A percentile compares a stretch with the other conserved stretches of the same genome.
These are phyloP conservation scores for Hymenoscyphus albidus DNA, from an alignment of 2,329 filamentous ascomycete species.

Conservation along the genomic window DNA sequence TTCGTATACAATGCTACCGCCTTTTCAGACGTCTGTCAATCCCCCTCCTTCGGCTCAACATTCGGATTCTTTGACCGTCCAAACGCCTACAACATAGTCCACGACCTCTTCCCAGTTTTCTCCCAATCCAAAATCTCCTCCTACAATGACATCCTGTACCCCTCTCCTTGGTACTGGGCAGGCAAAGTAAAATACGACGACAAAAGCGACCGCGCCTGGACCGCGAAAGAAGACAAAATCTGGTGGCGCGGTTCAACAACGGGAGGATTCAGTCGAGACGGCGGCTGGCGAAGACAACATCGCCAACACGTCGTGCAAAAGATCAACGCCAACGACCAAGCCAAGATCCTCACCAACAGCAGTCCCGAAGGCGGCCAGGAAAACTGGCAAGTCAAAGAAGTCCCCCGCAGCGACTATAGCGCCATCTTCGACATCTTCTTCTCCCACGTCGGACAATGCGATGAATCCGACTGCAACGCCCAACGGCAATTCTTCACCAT, in stretches of 20 bases:
- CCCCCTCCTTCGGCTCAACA: constrained; percentile 71
- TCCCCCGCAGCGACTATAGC: constrained; percentile 62
- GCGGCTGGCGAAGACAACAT: constrained; percentile 92
- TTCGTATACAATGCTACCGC: constrained; percentile 88
- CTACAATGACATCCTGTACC: constrained; percentile 94
- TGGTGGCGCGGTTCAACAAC: constrained; percentile 98
- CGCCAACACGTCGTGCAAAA: constrained; percentile 81
- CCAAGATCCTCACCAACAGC: constrained; percentile 53
- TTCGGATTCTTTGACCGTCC: constrained; percentile 94
- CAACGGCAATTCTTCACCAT: constrained; percentile 81
- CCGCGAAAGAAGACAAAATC: constrained; percentile 67
- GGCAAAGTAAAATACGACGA: constrained; percentile 79
- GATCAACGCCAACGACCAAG: constrained; percentile 64
- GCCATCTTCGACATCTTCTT: constrained; percentile 82
- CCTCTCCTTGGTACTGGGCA: constrained; percentile 95
- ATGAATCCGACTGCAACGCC: constrained; percentile 81
- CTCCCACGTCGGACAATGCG: constrained; percentile 87
- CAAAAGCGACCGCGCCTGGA: constrained; percentile 67
- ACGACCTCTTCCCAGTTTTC: constrained; percentile 91
- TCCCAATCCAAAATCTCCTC: constrained; percentile 92
- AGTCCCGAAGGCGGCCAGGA: constrained; percentile 33
- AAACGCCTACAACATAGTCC: constrained; percentile 83
- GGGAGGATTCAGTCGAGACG: constrained; percentile 84
- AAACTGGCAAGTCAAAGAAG: constrained; percentile 60
- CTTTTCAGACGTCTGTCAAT: constrained; percentile 85